These are phyloP conservation scores for Echites panduratus DNA, from an alignment of 257 asterid genomes.

Conservation along the genomic window DNA sequence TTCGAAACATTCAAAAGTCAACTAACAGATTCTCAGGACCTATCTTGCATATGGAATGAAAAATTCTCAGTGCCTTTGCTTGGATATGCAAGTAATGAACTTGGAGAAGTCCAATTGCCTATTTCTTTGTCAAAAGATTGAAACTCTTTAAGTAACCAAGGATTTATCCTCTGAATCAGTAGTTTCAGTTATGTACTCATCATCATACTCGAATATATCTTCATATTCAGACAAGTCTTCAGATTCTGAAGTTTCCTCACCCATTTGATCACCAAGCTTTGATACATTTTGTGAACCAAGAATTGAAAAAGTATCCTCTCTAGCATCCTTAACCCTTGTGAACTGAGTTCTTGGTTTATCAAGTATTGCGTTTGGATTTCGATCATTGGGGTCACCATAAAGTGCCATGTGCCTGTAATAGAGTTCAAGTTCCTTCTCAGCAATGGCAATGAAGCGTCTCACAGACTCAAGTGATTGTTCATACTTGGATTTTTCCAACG, in stretches of 20 bases:
- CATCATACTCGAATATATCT: slow-evolving; percentile 17
- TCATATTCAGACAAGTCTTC: slow-evolving; percentile 37
- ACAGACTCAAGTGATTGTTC: slow-evolving; percentile 92
- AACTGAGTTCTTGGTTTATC: slow-evolving; percentile 28
- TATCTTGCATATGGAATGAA: not conserved
- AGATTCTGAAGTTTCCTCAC: not conserved
- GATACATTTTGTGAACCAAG: slow-evolving; percentile 19
- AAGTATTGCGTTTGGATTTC: slow-evolving; percentile 49
- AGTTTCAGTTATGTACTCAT: slow-evolving; percentile 14
- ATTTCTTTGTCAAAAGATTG: not conserved
- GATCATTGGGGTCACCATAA: slow-evolving; percentile 67
- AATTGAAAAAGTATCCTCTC: slow-evolving; percentile 12
- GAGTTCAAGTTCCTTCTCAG: slow-evolving; percentile 90
- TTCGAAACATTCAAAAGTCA: not conserved
- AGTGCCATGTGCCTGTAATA: slow-evolving; percentile 81
- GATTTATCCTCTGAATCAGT: slow-evolving; percentile 18
- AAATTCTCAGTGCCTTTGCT: not conserved
- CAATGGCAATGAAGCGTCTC: slow-evolving; percentile 68
- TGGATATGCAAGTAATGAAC: not conserved
- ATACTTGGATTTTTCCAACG: slow-evolving; percentile 77
- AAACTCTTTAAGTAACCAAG: not conserved
- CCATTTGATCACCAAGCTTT: slow-evolving; percentile 20
- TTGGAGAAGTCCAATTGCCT: not conserved
- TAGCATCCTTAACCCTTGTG: slow-evolving; percentile 3
- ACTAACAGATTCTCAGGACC: not conserved